Base-by-base conservation (phyloP, 2,329 filamentous ascomycete species). In the Neofusicoccum laricinum region DNA sequence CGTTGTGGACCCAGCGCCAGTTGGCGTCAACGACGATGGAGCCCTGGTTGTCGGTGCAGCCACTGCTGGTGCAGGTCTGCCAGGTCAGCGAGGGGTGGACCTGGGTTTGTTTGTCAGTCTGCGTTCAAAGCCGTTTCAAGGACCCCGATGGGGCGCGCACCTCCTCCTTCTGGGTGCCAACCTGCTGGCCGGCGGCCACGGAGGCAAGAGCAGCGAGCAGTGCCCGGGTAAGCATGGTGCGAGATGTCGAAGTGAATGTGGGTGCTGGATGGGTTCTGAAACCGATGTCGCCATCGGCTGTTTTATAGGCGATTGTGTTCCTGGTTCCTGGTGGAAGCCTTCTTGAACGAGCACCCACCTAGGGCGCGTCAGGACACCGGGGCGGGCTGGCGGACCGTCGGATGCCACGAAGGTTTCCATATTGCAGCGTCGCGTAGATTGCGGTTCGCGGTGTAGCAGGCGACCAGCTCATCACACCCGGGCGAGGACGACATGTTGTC, bases 11-110 rank as follows among this genome's bases (percentile, higher is more conserved):
- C 85, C 85, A 86, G 62, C 84, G 80, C 84, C 84, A 87, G 76
- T 86, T 86, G 66, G 82, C 69, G 69, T 87, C 84, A 69, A 88
- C 75, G 61, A 84, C 83, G 58, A 88, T 78, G 40, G 80, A 81
- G 46, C 81, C 84, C 45, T 71, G 69, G 68, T 84, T 82, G 2
- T 73, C 85, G 30, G 76, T 80, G 77, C 86, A 88, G 36, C 76
- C 77, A 59, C 84, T 83, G 64, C 75, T 77, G 40, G 83, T 81
- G 75, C 86, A 88, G 66, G 78, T 79, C 66, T 81, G 77, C 81
- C 84, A 86, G 64, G 74, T 79, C 69, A 88, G 75, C 32, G 78
- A 65, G 17, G 85, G 86, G 71, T 87, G 85, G n/a, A 36, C 40
- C 34, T 58, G 53, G 15, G 7, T 17, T 14, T 21, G 14, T 3